Evolutionary conservation across 371 early-diverging fungal genomes (phyloP).

Genomic region (Mortierella sp.): DNA sequence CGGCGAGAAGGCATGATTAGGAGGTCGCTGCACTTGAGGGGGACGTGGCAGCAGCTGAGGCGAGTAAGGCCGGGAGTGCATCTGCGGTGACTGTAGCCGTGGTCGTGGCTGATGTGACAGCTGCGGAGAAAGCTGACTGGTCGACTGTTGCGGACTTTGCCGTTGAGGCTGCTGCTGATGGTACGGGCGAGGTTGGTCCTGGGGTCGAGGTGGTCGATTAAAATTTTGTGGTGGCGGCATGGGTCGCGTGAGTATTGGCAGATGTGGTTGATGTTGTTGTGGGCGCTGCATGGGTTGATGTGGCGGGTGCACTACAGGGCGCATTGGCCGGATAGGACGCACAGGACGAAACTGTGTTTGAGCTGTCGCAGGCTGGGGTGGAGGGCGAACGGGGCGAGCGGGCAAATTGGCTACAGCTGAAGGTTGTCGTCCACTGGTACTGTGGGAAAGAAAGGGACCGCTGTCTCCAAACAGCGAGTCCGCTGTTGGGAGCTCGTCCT

Average conservation of each 20-base stretch:
- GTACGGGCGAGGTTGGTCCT: slow-evolving; percentile 2
- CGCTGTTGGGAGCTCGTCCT: slow-evolving; percentile 50
- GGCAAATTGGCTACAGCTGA: neutral
- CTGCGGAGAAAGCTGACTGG: slow-evolving; percentile 12
- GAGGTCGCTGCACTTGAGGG: neutral
- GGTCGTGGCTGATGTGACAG: slow-evolving; percentile 13
- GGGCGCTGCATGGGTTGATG: neutral
- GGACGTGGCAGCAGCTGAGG: slow-evolving; percentile 18
- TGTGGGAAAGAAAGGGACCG: slow-evolving; percentile 20
- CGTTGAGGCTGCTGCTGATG: slow-evolving; percentile 1
- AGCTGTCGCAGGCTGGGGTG: neutral
- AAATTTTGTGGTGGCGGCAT: neutral
- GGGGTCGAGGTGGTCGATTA: slow-evolving; percentile 9
- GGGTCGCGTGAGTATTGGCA: neutral
- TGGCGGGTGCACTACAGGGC: neutral
- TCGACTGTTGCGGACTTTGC: slow-evolving; percentile 5
- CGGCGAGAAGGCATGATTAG: neutral
- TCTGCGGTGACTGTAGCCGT: neutral
- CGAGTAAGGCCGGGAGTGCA: slow-evolving; percentile 1
- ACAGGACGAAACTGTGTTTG: neutral
- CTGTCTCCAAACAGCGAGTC: slow-evolving; percentile 45
- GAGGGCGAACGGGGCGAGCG: neutral
- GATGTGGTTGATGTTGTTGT: slow-evolving; percentile 13
- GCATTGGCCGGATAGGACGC: neutral
- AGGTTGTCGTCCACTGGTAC: neutral